phyloP scores from a whole-genome alignment of 2,329 filamentous ascomycete genomes.

The Cylindrodendrum hubeiense region DNA sequence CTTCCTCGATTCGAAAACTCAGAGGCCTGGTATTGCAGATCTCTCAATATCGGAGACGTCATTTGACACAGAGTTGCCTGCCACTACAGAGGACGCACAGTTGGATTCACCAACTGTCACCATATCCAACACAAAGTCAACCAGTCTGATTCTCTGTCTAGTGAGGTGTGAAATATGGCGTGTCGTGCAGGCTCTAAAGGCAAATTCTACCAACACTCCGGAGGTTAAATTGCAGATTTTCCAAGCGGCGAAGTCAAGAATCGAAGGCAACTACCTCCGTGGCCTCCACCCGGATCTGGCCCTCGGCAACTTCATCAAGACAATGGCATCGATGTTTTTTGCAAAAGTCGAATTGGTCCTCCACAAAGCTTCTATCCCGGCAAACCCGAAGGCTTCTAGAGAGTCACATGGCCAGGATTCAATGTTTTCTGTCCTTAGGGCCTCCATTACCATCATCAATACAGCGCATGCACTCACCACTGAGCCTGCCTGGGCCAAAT shows the following conservation, averaged over 20 bases:
- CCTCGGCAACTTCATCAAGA: conserved; percentile 34
- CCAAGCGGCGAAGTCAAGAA: conserved; percentile 19
- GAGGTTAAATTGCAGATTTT: conserved; percentile 26
- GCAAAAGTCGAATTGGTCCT: conserved; percentile 44
- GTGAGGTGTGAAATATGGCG: conserved; percentile 46
- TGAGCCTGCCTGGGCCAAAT: conserved; percentile 37
- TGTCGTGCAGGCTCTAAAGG: conserved; percentile 33
- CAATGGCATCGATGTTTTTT: conserved; percentile 43
- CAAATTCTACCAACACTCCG: conserved; percentile 13
- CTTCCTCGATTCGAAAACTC: conserved; percentile 41
- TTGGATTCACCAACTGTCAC: not conserved
- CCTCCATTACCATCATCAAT: conserved; percentile 36
- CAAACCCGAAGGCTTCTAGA: not conserved
- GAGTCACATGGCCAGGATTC: not conserved
- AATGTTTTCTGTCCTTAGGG: conserved; percentile 6
- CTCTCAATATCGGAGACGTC: conserved; percentile 33
- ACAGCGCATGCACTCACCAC: conserved; percentile 36
- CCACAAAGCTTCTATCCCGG: conserved; percentile 16
- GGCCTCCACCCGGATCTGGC: conserved; percentile 14
- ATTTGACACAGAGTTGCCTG: conserved; percentile 57
- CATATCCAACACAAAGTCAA: conserved; percentile 8
- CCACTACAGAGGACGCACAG: conserved; percentile 55
- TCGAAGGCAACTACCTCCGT: conserved; percentile 27
- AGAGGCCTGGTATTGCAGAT: conserved; percentile 26
- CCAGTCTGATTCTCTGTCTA: conserved; percentile 33